Evolutionary conservation across 129 eudicot genomes (phyloP).

Genomic region (Flaveria linearis): DNA sequence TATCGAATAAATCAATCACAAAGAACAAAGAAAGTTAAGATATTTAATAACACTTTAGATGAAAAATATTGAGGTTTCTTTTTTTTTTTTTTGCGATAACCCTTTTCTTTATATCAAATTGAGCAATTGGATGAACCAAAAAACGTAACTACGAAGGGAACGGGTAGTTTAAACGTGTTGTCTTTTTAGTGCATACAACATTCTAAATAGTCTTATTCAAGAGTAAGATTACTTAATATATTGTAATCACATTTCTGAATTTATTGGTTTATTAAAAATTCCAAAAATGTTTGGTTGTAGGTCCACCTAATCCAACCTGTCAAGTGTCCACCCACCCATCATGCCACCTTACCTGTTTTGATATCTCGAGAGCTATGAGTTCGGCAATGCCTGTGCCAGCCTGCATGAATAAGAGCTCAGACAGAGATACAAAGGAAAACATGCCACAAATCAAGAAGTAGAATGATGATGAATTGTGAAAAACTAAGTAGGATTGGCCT

Average conservation of each 20-base stretch:
- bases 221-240: background rate
- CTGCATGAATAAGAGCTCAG: constrained; percentile 42
- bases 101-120: background rate
- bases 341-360: constrained; percentile 69
- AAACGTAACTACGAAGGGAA: background rate
- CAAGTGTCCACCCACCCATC: background rate
- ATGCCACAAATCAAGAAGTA: background rate
- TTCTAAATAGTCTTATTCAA: background rate
- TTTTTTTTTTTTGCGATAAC: background rate
- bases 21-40: background rate
- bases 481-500: background rate
- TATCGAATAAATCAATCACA: background rate
- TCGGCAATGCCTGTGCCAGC: constrained; percentile 99
- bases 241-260: background rate
- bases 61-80: background rate
- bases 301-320: background rate
- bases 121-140: background rate
- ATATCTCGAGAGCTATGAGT: constrained; percentile 94
- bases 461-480: constrained; percentile 10
- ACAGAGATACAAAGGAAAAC: background rate
- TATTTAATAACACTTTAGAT: background rate
- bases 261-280: background rate
- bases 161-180: background rate
- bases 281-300: background rate
- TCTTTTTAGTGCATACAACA: background rate